These are phyloP conservation scores for Suillus bovinus DNA, from an alignment of 768 basidiomycete genomes.

Conservation along the genomic window DNA sequence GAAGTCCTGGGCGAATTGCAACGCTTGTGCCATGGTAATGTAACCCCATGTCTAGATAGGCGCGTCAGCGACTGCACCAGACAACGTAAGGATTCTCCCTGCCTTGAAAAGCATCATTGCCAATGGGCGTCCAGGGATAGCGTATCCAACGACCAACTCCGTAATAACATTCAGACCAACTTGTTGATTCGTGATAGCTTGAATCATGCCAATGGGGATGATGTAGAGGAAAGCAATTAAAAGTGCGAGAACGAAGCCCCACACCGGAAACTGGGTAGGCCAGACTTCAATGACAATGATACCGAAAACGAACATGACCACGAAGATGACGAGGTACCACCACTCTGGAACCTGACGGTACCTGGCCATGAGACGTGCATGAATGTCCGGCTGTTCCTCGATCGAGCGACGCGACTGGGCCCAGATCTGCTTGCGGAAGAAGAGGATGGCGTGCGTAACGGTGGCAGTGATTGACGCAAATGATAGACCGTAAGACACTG, in stretches of 20 bases:
- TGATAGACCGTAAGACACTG: slow-evolving; percentile 49
- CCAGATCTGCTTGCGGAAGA: slow-evolving; percentile 60
- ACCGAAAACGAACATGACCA: slow-evolving; percentile 59
- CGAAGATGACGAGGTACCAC: slow-evolving; percentile 51
- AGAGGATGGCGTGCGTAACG: slow-evolving; percentile 43
- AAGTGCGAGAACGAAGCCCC: slow-evolving; percentile 45
- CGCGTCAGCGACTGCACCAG: slow-evolving; percentile 18
- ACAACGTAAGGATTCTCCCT: slow-evolving; percentile 34
- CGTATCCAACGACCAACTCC: slow-evolving; percentile 66
- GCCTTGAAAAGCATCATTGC: slow-evolving; percentile 81
- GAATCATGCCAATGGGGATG: slow-evolving; percentile 75
- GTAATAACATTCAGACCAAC: slow-evolving; percentile 70
- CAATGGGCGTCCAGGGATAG: slow-evolving; percentile 61
- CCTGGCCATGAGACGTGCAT: slow-evolving; percentile 56
- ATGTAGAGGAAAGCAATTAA: slow-evolving; percentile 59
- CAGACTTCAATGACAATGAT: slow-evolving; percentile 61
- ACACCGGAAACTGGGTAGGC: slow-evolving; percentile 49
- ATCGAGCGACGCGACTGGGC: slow-evolving; percentile 50
- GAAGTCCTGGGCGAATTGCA: slow-evolving; percentile 72
- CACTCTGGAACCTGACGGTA: slow-evolving; percentile 63
- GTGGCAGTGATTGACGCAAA: slow-evolving; percentile 46
- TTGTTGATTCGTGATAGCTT: slow-evolving; percentile 78
- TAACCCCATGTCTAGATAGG: slow-evolving; percentile 59
- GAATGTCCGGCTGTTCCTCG: slow-evolving; percentile 59
- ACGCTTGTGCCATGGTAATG: slow-evolving; percentile 62